Conservation (phyloP, 495 filamentous ascomycete genomes). For the Talaromyces trachyspermus region DNA sequence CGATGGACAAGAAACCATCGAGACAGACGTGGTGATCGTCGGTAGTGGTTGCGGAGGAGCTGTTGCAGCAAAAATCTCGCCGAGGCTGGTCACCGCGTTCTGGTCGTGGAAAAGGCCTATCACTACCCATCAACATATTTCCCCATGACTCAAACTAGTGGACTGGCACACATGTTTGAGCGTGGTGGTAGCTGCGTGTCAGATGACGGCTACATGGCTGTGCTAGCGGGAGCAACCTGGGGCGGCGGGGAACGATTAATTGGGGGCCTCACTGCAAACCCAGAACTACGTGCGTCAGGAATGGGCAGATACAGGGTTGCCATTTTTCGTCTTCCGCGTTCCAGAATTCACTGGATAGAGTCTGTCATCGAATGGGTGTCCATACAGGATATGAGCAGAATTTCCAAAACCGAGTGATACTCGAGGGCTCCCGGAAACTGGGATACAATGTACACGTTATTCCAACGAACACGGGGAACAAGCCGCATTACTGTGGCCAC, state of each 20-base stretch:
- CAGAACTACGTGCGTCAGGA: slow-evolving; percentile 75
- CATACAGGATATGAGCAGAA: slow-evolving; percentile 65
- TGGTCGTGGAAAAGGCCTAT: slow-evolving; percentile 78
- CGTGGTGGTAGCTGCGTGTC: slow-evolving; percentile 42
- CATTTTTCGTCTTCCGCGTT: slow-evolving; percentile 69
- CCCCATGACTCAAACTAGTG: slow-evolving; percentile 60
- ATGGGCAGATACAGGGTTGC: slow-evolving; percentile 68
- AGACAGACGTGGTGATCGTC: slow-evolving; percentile 77
- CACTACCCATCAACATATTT: slow-evolving; percentile 63
- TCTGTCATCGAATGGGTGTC: slow-evolving; percentile 73
- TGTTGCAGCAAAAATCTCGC: slow-evolving; percentile 76
- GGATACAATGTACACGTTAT: slow-evolving; percentile 64
- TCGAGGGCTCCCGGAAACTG: slow-evolving; percentile 69
- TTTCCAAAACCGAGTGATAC: slow-evolving; percentile 53
- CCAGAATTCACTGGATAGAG: slow-evolving; percentile 67
- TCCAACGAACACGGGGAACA: slow-evolving; percentile 69
- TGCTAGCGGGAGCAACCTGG: slow-evolving; percentile 68
- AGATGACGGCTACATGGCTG: slow-evolving; percentile 55
- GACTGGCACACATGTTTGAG: slow-evolving; percentile 55
- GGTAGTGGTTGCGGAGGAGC: slow-evolving; percentile 86
- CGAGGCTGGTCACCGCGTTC: slow-evolving; percentile 61
- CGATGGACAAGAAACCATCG: slow-evolving; percentile 46
- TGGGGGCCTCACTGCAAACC: slow-evolving; percentile 82
- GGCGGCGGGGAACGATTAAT: slow-evolving; percentile 86
- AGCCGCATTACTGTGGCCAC: slow-evolving; percentile 68